Base-by-base conservation (phyloP, 78 protist genomes). In the Tieghemostelium lacteum region DNA sequence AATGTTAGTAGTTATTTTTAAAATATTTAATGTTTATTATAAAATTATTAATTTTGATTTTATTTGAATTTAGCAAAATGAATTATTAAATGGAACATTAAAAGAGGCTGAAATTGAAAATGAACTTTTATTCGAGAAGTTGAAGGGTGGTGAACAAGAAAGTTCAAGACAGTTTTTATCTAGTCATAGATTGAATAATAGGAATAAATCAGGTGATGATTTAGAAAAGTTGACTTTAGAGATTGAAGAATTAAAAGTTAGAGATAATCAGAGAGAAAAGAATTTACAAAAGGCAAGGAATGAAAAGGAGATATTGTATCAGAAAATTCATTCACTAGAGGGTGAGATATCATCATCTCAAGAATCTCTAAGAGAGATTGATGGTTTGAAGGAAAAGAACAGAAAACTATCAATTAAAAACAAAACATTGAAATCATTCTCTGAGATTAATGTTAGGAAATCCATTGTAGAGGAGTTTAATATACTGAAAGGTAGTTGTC, bases 11-110 rank as follows among this genome's bases (percentile, higher is more conserved):
- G 28, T n/a, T 24, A 8, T 67, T 4, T 24, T 24, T 67, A 29
- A n/a, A 3, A 31, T 16, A n/a, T n/a, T n/a, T 3, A 7, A n/a
- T n/a, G 4, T 31, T 55, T 12, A 55, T 55, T 20, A 3, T 22
- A 20, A 55, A 55, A 3, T 55, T 8, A 8, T 55, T 4, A 55
- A 20, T 16, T 20, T 20, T 55, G 33, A 8, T 55, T 20, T 55
- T 55, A 16, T 22, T 55, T n/a, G n/a, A n/a, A n/a, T n/a, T n/a
- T 26, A 83, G 89, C 89, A 83, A 83, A 83, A 83, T 69, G 78
- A 83, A 40, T 69, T 34, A 45, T 55, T 83, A 57, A 54, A n/a
- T 33, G 52, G 22, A 29, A 83, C 66, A 40, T 29, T 83, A 37
- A 83, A 69, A 69, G 89, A 83, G 33, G 91, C 91, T 14, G 69